Evolutionary conservation across 1,284 basidiomycete species (phyloP).

Genomic region (Marasmius oreades): DNA sequence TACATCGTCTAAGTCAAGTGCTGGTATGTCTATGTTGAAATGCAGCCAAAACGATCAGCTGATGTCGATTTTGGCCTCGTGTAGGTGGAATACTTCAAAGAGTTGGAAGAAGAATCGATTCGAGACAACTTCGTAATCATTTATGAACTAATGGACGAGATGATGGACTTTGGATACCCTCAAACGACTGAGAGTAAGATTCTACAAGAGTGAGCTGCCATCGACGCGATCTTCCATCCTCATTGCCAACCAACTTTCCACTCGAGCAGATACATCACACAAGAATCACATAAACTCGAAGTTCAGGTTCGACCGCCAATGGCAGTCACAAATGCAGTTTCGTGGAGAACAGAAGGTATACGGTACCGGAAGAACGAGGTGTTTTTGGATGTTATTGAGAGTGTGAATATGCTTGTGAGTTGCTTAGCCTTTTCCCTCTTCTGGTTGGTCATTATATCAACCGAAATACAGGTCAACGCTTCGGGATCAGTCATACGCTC

Average conservation of each 20-base stretch:
- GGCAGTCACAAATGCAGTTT: slow-evolving; percentile 98
- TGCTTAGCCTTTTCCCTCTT: neutral
- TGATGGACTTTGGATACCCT: slow-evolving; percentile 99
- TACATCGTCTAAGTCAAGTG: slow-evolving; percentile 88
- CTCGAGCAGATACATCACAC: slow-evolving; percentile 86
- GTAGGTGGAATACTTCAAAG: slow-evolving; percentile 93
- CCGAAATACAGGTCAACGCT: slow-evolving; percentile 75
- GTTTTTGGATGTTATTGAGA: slow-evolving; percentile 98
- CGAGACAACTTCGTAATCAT: slow-evolving; percentile 99
- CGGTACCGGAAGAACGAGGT: slow-evolving; percentile 99
- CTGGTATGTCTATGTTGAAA: slow-evolving; percentile 37
- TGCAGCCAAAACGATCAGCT: neutral
- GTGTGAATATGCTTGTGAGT: slow-evolving; percentile 90
- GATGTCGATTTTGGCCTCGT: neutral
- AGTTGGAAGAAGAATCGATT: slow-evolving; percentile 98
- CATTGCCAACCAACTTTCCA: neutral
- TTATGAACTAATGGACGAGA: slow-evolving; percentile 97
- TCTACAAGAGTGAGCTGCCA: slow-evolving; percentile 78
- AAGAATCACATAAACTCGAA: slow-evolving; percentile 98
- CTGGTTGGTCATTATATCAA: slow-evolving; percentile 10
- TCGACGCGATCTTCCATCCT: neutral
- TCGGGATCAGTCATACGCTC: slow-evolving; percentile 97
- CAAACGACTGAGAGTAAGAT: slow-evolving; percentile 99
- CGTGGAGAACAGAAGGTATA: slow-evolving; percentile 98
- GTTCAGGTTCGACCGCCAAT: slow-evolving; percentile 95